Evolutionary conservation across 768 basidiomycete genomes (phyloP).

Genomic region (Harrya chromipes): DNA sequence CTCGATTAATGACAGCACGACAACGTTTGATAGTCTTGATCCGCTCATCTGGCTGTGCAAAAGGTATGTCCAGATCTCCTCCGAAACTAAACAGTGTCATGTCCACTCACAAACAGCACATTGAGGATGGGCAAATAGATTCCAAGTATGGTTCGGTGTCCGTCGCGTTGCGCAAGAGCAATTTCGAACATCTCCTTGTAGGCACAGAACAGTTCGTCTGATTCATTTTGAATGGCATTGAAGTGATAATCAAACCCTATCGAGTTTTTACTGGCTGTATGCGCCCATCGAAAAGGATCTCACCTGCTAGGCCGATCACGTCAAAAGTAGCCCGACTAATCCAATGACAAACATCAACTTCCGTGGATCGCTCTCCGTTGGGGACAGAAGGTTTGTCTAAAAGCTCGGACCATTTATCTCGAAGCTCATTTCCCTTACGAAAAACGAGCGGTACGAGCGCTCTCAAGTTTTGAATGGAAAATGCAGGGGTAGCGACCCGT

Average conservation of each 20-base stretch:
- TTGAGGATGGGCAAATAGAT: slow-evolving; percentile 59
- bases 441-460: slow-evolving; percentile 72
- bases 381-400: slow-evolving; percentile 25
- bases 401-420: slow-evolving; percentile 57
- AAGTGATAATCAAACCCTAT: slow-evolving; percentile 86
- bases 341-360: slow-evolving; percentile 77
- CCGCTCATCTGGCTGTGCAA: slow-evolving; percentile 50
- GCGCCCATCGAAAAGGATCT: slow-evolving; percentile 10
- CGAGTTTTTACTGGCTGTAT: neutral
- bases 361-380: slow-evolving; percentile 21
- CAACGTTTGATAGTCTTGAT: slow-evolving; percentile 51
- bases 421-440: slow-evolving; percentile 59
- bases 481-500: slow-evolving; percentile 72
- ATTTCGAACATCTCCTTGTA: slow-evolving; percentile 85
- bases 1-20: slow-evolving; percentile 58
- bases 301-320: slow-evolving; percentile 87
- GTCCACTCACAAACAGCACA: slow-evolving; percentile 50
- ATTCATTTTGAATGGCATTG: slow-evolving; percentile 74
- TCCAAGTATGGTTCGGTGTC: slow-evolving; percentile 44
- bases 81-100: neutral
- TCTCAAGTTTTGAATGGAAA: slow-evolving; percentile 75
- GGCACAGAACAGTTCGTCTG: slow-evolving; percentile 73
- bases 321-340: slow-evolving; percentile 84
- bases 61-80: slow-evolving; percentile 1
- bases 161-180: slow-evolving; percentile 54